Percentiles rank a stretch among this genome's conserved stretches.
These are phyloP conservation scores for Magnusiomyces ingens DNA, from an alignment of 1,139 yeast genomes.

Conservation along the genomic window DNA sequence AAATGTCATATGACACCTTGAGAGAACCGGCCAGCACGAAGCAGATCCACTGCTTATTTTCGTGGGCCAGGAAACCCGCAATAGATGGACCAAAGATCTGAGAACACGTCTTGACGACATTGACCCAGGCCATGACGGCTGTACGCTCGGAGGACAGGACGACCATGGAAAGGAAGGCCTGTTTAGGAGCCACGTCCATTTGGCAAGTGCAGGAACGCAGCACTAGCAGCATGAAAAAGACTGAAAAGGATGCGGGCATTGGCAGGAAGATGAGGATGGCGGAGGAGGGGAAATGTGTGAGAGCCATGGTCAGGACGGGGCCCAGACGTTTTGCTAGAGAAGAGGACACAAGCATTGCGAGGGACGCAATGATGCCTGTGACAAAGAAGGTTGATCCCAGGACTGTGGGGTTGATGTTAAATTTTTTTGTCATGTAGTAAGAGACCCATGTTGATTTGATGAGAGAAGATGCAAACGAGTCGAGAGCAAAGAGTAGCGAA, in stretches of 20 bases:
- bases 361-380: conserved; percentile 52
- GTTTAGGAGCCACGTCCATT: conserved; percentile 91
- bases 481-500: conserved; percentile 57
- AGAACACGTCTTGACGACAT: conserved; percentile 78
- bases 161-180: conserved; percentile 63
- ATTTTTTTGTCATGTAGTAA: conserved; percentile 50
- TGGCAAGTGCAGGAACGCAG: conserved; percentile 53
- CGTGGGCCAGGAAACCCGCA: conserved; percentile 65
- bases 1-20: conserved; percentile 32
- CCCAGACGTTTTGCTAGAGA: conserved; percentile 61
- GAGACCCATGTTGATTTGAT: conserved; percentile 87
- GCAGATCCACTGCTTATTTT: conserved; percentile 46
- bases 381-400: conserved; percentile 52
- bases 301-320: conserved; percentile 67
- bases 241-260: conserved; percentile 24
- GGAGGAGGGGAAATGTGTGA: conserved; percentile 76
- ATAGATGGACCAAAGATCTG: conserved; percentile 74
- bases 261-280: conserved; percentile 55
- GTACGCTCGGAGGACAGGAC: conserved; percentile 63
- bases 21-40: conserved; percentile 59
- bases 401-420: conserved; percentile 27
- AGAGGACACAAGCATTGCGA: conserved; percentile 67
- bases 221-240: conserved; percentile 36
- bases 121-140: conserved; percentile 76
- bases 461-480: conserved; percentile 82